Conservation (phyloP, 1,284 basidiomycete genomes). For the Cryptococcus jaspeensis region DNA sequence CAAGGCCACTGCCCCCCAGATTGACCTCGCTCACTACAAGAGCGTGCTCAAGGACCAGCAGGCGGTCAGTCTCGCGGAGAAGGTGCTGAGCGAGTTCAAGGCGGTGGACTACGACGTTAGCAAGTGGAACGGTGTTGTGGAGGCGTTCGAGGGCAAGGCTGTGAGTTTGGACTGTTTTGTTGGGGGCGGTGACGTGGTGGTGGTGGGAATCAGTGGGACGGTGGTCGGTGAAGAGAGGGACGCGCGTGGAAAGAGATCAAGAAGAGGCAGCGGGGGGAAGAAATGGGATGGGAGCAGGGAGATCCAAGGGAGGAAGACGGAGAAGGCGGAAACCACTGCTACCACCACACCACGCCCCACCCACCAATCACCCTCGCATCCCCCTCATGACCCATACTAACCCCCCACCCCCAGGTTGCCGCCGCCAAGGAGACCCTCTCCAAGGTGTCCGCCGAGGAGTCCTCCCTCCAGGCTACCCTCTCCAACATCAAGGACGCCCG, state of each 20-base stretch:
- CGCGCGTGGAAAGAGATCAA: neutral
- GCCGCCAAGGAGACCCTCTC: constrained; percentile 87
- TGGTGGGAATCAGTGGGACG: neutral
- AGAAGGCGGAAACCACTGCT: neutral
- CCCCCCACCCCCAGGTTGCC: constrained; percentile 61
- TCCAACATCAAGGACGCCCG: constrained; percentile 97
- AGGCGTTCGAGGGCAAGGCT: constrained; percentile 95
- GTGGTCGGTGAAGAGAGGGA: neutral
- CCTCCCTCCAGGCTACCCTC: constrained; percentile 88
- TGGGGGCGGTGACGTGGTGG: neutral
- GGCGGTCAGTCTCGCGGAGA: constrained; percentile 90
- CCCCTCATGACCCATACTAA: neutral
- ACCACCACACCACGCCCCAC: neutral
- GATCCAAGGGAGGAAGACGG: neutral
- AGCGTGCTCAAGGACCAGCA: constrained; percentile 87
- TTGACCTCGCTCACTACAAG: constrained; percentile 89
- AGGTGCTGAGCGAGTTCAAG: constrained; percentile 85
- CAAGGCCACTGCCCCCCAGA: constrained; percentile 61
- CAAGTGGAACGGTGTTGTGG: constrained; percentile 91
- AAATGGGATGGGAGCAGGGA: neutral
- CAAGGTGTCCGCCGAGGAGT: constrained; percentile 90
- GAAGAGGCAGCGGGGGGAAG: neutral
- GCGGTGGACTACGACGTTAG: constrained; percentile 93
- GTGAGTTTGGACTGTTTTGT: constrained; percentile 56
- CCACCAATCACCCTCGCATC: neutral